These are phyloP conservation scores for Huntiella bhutanensis DNA, from an alignment of 2,329 filamentous ascomycete genomes.

Conservation along the genomic window DNA sequence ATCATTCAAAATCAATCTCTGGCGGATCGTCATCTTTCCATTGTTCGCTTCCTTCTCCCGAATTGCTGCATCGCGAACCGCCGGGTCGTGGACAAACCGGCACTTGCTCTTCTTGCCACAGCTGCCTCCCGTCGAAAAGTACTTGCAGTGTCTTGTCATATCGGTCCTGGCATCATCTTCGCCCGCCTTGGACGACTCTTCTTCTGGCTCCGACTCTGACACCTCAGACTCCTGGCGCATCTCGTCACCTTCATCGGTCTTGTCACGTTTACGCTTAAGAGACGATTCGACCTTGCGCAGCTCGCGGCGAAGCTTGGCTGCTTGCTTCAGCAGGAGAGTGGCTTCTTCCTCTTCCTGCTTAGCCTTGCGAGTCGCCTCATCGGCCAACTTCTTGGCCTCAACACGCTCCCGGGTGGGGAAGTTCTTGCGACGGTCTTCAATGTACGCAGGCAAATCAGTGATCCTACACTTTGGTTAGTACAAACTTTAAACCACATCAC, in stretches of 20 bases:
- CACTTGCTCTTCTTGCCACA: constrained; percentile 60
- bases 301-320: constrained; percentile 42
- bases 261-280: constrained; percentile 49
- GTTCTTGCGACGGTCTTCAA: constrained; percentile 59
- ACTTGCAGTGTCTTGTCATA: constrained; percentile 49
- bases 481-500: too few species aligned
- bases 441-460: constrained; percentile 60
- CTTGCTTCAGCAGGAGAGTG: constrained; percentile 30
- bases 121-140: constrained; percentile 48
- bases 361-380: constrained; percentile 26
- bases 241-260: constrained; percentile 47
- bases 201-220: constrained; percentile 33
- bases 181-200: constrained; percentile 15
- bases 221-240: constrained; percentile 34
- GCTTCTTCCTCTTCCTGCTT: constrained; percentile 38
- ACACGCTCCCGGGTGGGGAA: constrained; percentile 62
- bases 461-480: constrained; percentile 22
- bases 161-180: constrained; percentile 33
- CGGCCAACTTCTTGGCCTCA: constrained; percentile 39
- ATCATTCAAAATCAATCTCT: constrained; percentile 46
- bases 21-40: constrained; percentile 45
- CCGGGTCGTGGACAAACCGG: constrained; percentile 49
- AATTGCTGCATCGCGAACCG: constrained; percentile 42
- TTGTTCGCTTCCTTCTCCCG: constrained; percentile 46
- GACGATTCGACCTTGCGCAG: constrained; percentile 53